Percentiles rank a stretch among this genome's conserved stretches.
Evolutionary conservation across 257 asterid species (phyloP).

Genomic region (Fraxinus pennsylvanica): DNA sequence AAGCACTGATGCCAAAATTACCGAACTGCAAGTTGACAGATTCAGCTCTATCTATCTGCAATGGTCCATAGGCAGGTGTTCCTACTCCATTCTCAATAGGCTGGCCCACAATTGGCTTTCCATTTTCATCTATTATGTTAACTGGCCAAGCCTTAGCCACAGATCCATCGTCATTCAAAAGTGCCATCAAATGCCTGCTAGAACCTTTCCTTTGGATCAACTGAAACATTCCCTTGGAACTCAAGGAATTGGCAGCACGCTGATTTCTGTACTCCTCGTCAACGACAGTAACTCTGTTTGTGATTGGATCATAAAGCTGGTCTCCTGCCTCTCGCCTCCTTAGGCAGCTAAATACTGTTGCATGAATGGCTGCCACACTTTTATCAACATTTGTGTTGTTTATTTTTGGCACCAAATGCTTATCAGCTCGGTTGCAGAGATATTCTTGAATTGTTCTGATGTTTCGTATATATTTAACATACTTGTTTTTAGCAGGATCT

Average conservation of each 20-base stretch:
- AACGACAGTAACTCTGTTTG: slow-evolving; percentile 68
- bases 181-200: slow-evolving; percentile 91
- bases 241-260: slow-evolving; percentile 82
- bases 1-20: slow-evolving; percentile 87
- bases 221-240: slow-evolving; percentile 98
- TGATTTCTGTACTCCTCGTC: slow-evolving; percentile 96
- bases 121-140: slow-evolving; percentile 50
- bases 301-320: slow-evolving; percentile 69
- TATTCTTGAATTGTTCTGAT: slow-evolving; percentile 96
- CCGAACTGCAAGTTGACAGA: slow-evolving; percentile 93
- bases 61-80: slow-evolving; percentile 80
- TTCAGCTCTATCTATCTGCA: slow-evolving; percentile 78
- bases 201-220: slow-evolving; percentile 95
- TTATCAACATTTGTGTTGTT: slow-evolving; percentile 95
- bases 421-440: slow-evolving; percentile 93
- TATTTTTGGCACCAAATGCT: slow-evolving; percentile 93
- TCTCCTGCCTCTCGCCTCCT: slow-evolving; percentile 87
- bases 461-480: slow-evolving; percentile 86
- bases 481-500: slow-evolving; percentile 96
- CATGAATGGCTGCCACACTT: slow-evolving; percentile 97
- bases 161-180: slow-evolving; percentile 85
- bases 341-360: slow-evolving; percentile 92
- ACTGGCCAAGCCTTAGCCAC: slow-evolving; percentile 99
- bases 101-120: slow-evolving; percentile 46
- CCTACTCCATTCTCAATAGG: slow-evolving; percentile 50